These are phyloP conservation scores for Colletotrichum scovillei DNA, from an alignment of 2,329 filamentous ascomycete species.

Conservation along the genomic window DNA sequence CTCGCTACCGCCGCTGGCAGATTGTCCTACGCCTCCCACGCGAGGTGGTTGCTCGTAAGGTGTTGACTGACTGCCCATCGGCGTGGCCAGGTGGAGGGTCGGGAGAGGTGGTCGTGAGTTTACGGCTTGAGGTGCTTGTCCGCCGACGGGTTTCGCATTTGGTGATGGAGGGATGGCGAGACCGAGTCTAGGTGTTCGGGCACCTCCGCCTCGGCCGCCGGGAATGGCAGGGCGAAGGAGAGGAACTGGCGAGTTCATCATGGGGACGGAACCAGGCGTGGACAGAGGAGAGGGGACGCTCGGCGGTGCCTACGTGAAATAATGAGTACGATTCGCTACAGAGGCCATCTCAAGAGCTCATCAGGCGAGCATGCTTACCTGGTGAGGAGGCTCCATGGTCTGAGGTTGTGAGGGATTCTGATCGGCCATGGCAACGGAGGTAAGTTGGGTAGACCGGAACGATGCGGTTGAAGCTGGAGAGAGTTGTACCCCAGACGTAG, in stretches of 20 bases:
- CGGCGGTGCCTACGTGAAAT: conserved; percentile 4
- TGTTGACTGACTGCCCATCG: conserved; percentile 81
- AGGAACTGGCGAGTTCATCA: conserved; percentile 81
- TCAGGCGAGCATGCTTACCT: conserved; percentile 22
- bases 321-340: not conserved
- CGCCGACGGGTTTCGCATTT: conserved; percentile 79
- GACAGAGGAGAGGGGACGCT: conserved; percentile 40
- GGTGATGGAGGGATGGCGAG: conserved; percentile 92
- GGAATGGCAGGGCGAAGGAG: conserved; percentile 86
- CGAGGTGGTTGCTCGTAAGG: conserved; percentile 74
- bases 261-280: conserved; percentile 55
- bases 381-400: conserved; percentile 35
- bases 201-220: conserved; percentile 71
- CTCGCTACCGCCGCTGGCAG: conserved; percentile 82
- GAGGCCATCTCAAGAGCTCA: not conserved
- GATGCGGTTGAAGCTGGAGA: conserved; percentile 5
- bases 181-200: conserved; percentile 80
- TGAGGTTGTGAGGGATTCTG: conserved; percentile 29
- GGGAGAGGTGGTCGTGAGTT: conserved; percentile 74
- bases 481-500: conserved; percentile 1
- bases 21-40: conserved; percentile 66
- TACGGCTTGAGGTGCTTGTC: conserved; percentile 54
- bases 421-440: conserved; percentile 32
- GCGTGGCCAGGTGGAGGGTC: conserved; percentile 87
- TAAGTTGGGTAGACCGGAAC: conserved; percentile 9